A percentile compares a stretch with the other conserved stretches of the same genome.
Evolutionary conservation across 192 early-diverging fungal species (phyloP).

Genomic region (Gamsiella multidivaricata): DNA sequence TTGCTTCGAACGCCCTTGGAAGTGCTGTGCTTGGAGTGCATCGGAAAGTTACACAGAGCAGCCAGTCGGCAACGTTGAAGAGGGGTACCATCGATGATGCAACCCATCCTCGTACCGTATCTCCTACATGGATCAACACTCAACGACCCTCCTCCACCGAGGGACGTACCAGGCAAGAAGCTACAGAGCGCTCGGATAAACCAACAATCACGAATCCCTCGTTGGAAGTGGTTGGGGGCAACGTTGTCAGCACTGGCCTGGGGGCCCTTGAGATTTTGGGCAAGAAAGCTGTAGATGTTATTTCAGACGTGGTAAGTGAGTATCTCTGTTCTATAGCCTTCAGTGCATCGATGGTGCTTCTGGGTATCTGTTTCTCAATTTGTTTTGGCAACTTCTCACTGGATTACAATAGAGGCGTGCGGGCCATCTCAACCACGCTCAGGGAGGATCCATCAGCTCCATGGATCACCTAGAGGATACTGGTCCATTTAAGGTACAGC

Average conservation of each 20-base stretch:
- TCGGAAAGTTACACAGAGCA: conserved; percentile 35
- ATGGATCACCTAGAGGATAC: conserved; percentile 16
- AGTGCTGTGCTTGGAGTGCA: conserved; percentile 48
- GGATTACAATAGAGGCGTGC: conserved; percentile 35
- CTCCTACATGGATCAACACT: not conserved
- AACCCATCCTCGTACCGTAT: not conserved
- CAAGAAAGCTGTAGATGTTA: conserved; percentile 44
- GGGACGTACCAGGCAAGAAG: not conserved
- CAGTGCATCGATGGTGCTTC: not conserved
- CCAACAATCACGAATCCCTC: conserved; percentile 12
- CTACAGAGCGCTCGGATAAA: not conserved
- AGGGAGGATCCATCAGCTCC: not conserved
- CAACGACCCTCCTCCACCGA: not conserved
- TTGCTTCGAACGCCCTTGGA: conserved; percentile 52
- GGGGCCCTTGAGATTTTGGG: conserved; percentile 45
- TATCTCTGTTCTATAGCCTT: too few relatives aligned
- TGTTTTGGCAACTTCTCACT: too few relatives aligned
- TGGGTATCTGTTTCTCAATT: not conserved
- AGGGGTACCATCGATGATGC: not conserved
- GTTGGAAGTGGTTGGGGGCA: conserved; percentile 33
- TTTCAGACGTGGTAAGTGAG: conserved; percentile 40
- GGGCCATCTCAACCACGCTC: conserved; percentile 21
- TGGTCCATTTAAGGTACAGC: conserved; percentile 30
- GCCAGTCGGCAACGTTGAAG: conserved; percentile 7
- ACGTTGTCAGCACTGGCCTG: conserved; percentile 46